Conservation (phyloP, 106 monocot species). For the Allium cepa region DNA sequence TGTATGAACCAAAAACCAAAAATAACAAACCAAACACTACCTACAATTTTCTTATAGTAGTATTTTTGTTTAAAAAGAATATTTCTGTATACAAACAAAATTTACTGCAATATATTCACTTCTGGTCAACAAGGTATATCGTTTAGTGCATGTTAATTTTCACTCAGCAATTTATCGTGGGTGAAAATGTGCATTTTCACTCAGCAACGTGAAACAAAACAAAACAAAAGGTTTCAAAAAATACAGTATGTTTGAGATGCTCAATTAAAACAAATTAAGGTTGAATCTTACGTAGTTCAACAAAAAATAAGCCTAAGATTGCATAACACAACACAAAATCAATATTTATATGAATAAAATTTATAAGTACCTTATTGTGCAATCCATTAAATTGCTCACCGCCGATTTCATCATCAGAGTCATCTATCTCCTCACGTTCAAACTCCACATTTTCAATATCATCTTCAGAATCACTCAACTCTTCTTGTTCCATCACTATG, state of each 20-base stretch:
- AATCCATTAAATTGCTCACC: constrained; percentile 7
- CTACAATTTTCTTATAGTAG: too few species aligned
- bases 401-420: constrained; percentile 56
- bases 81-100: too few species aligned
- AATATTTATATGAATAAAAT: background rate
- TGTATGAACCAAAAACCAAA: too few species aligned
- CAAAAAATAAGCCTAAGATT: background rate
- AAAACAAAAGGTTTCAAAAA: background rate
- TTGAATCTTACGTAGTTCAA: background rate
- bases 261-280: background rate
- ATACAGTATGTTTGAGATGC: background rate
- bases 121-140: too few species aligned
- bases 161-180: too few species aligned
- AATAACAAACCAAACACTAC: too few species aligned
- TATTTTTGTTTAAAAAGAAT: too few species aligned
- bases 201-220: too few species aligned
- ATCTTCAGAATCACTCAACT: constrained; percentile 95
- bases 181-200: too few species aligned
- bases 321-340: background rate
- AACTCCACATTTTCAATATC: constrained; percentile 75
- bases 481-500: constrained; percentile 98
- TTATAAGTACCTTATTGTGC: constrained; percentile 33
- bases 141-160: too few species aligned
- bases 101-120: too few species aligned
- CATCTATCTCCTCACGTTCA: constrained; percentile 92